These are phyloP conservation scores for Suillus discolor DNA, from an alignment of 768 basidiomycete genomes.

Conservation along the genomic window DNA sequence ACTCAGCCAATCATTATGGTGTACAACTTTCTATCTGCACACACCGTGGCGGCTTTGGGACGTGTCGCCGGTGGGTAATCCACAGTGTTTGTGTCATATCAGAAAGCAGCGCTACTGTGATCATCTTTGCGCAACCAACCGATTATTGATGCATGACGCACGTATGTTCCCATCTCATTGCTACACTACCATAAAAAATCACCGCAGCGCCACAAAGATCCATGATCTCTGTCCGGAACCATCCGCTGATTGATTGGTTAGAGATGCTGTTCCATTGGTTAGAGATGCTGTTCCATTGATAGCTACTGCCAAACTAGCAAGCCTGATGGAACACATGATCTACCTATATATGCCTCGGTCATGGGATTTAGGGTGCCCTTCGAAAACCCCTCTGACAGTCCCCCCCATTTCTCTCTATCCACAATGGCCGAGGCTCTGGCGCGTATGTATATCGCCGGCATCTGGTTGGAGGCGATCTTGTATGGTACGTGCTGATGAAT, in stretches of 20 bases:
- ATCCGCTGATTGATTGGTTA: background rate
- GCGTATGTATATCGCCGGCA: constrained; percentile 10
- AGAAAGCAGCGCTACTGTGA: no score
- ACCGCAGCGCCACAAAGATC: background rate
- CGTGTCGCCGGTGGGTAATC: background rate
- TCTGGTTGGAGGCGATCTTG: constrained; percentile 18
- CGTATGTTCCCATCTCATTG: background rate
- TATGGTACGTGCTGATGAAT: constrained; percentile 17
- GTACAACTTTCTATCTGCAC: background rate
- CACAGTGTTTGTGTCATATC: no score
- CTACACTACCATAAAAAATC: background rate
- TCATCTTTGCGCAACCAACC: no score
- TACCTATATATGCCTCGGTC: background rate
- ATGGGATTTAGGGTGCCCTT: background rate
- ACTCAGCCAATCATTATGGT: background rate
- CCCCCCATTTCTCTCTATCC: background rate
- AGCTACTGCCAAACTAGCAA: background rate
- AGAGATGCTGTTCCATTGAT: background rate
- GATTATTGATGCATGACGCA: no score
- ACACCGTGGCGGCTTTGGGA: background rate
- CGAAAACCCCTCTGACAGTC: background rate
- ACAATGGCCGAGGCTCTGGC: constrained; percentile 14
- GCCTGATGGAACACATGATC: background rate
- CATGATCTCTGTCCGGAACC: background rate
- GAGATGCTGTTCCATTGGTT: background rate